These are phyloP conservation scores for Gossypium gossypioides DNA, from an alignment of 441 rosid genomes.

Conservation along the genomic window DNA sequence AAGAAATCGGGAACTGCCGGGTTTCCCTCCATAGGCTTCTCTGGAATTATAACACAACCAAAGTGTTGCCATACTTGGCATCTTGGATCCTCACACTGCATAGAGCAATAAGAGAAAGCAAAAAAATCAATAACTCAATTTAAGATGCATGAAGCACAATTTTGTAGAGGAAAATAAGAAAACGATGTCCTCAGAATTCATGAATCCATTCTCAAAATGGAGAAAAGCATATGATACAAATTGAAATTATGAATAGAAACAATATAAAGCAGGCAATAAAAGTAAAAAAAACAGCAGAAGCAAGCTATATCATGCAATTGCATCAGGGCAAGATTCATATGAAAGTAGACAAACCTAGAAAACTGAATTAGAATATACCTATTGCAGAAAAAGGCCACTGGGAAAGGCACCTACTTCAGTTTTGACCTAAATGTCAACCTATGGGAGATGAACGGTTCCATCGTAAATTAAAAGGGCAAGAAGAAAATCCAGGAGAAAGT, in stretches of 20 bases:
- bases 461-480: neutral
- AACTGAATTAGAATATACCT: neutral
- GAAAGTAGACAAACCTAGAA: neutral
- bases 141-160: neutral
- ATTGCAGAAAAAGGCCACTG: neutral
- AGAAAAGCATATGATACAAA: neutral
- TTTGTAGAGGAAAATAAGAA: neutral
- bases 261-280: neutral
- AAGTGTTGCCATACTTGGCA: conserved; percentile 85
- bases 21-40: conserved; percentile 58
- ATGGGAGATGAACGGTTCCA: neutral
- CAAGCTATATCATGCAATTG: neutral
- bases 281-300: neutral
- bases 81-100: conserved; percentile 76
- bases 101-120: conserved; percentile 5
- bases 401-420: neutral
- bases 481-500: neutral
- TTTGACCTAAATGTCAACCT: neutral
- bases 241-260: neutral
- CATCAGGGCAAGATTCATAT: neutral
- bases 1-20: conserved; percentile 65
- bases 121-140: conserved; percentile 1
- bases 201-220: neutral
- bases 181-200: neutral
- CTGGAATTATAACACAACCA: conserved; percentile 67